Conservation (phyloP, 2,329 filamentous ascomycete species). For the Podosphaera xanthii region DNA sequence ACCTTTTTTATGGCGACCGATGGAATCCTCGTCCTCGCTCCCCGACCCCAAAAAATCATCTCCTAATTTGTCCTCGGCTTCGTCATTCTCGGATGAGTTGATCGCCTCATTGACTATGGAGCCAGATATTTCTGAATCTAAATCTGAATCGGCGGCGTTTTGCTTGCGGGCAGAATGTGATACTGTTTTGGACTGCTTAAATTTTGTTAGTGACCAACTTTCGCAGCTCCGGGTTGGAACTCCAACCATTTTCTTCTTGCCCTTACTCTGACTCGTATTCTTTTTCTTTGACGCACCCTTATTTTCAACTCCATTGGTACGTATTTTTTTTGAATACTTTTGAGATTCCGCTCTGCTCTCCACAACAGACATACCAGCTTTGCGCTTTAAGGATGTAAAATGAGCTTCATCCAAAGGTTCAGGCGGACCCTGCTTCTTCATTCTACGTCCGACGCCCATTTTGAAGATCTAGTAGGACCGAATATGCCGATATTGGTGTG, state of each 20-base stretch:
- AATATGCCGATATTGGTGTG: too few relatives aligned
- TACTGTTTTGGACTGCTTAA: constrained; percentile 20
- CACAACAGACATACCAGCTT: constrained; percentile 46
- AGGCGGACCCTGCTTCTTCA: constrained; percentile 87
- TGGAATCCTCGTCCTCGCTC: constrained; percentile 21
- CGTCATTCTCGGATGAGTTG: constrained; percentile 16
- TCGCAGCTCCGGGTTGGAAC: constrained; percentile 1
- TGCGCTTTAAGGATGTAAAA: constrained; percentile 63
- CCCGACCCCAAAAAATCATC: constrained; percentile 33
- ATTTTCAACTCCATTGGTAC: constrained; percentile 23
- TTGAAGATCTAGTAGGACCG: background rate
- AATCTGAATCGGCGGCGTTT: constrained; percentile 17
- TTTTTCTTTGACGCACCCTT: constrained; percentile 12
- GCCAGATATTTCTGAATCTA: constrained; percentile 6
- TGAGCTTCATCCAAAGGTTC: constrained; percentile 60
- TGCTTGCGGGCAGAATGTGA: constrained; percentile 20
- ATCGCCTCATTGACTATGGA: constrained; percentile 22
- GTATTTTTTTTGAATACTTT: constrained; percentile 35
- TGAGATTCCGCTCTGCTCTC: constrained; percentile 26
- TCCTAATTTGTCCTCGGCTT: constrained; percentile 19
- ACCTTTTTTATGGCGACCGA: constrained; percentile 29
- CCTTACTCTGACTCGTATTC: constrained; percentile 20
- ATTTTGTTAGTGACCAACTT: constrained; percentile 17
- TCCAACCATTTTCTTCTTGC: constrained; percentile 5
- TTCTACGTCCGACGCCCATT: constrained; percentile 79